Evolutionary conservation across 805 yeast species (phyloP), one percentile per base, ranked within the genome.

Genomic region (Kuraishia molischiana): DNA sequence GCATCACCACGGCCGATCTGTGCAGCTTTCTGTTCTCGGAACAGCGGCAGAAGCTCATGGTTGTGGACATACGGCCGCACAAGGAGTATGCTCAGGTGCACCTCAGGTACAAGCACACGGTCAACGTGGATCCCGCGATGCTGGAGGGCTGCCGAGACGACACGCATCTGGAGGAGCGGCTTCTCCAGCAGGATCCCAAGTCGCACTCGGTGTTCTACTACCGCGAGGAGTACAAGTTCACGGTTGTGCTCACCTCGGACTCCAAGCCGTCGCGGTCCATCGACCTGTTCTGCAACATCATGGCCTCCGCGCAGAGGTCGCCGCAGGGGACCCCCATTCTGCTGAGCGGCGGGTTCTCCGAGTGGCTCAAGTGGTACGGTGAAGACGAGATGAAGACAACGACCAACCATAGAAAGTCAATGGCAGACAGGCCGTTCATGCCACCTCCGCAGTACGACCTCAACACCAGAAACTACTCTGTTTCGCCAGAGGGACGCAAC

Each of bases 291-390:
- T 45, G 41, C 19, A 35, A 35, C 18, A 42, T 48, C 9, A 34
- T 51, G 42, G 15, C 26, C 13, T 36, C 35, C 4, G 24, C 36
- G 5, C n/a, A 15, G 10, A 31, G 19, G 11, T 14, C 28, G 15
- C 22, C 51, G 32, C 43, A 42, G 20, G 41, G 46, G 22, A 40
- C 47, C 3, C 62, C 62, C 17, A 55, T 55, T 22, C 43, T 49
- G 26, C 43, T 71, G 20, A 47, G 60, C 17, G 76, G 76, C 19
- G 75, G 75, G 1, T 64, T 59, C 40, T 63, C 61, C 29, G 61
- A 65, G 32, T 69, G 75, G 75, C 44, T 54, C 14, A 52, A 54
- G 29, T 52, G 51, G 8, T 53, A 54, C 8, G 55, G 53, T 8
- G 49, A 54, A n/a, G 44, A 56, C 8, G 43, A 40, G 10, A 44